Conservation (phyloP, 768 basidiomycete species). For the Suillus ampliporus region DNA sequence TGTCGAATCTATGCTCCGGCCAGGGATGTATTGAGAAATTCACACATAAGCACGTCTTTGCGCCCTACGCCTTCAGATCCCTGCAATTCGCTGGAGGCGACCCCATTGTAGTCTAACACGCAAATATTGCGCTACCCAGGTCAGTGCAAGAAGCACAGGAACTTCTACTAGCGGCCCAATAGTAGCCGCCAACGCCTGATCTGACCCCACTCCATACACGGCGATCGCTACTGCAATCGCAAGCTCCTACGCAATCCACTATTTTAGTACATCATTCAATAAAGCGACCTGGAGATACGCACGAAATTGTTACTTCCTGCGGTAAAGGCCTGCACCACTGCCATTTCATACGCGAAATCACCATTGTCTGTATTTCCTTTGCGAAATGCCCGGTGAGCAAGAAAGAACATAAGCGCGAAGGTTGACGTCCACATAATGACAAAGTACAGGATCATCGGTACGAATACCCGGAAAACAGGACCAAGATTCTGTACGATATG, state of each 20-base stretch:
- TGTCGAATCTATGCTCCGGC: background rate
- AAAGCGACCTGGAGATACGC: slow-evolving; percentile 24
- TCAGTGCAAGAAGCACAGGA: slow-evolving; percentile 72
- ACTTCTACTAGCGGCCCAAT: slow-evolving; percentile 83
- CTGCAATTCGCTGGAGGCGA: background rate
- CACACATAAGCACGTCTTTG: too few species aligned
- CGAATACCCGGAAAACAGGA: slow-evolving; percentile 79
- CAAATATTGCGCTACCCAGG: slow-evolving; percentile 64
- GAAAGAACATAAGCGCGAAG: slow-evolving; percentile 59
- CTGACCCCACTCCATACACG: slow-evolving; percentile 76
- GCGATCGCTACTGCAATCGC: slow-evolving; percentile 85
- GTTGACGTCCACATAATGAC: slow-evolving; percentile 73
- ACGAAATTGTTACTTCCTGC: slow-evolving; percentile 83
- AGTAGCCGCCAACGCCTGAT: slow-evolving; percentile 82
- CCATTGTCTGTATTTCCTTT: slow-evolving; percentile 10
- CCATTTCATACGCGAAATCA: slow-evolving; percentile 65
- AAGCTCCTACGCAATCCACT: slow-evolving; percentile 55
- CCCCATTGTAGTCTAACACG: slow-evolving; percentile 48
- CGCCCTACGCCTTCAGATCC: background rate
- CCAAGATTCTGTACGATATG: slow-evolving; percentile 77
- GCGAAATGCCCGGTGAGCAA: slow-evolving; percentile 42
- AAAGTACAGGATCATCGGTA: slow-evolving; percentile 83
- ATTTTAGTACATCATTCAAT: background rate
- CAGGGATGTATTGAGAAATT: too few species aligned
- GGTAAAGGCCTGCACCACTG: slow-evolving; percentile 80